Conservation (phyloP, 2,329 filamentous ascomycete species). For the Colletotrichum kahawae region DNA sequence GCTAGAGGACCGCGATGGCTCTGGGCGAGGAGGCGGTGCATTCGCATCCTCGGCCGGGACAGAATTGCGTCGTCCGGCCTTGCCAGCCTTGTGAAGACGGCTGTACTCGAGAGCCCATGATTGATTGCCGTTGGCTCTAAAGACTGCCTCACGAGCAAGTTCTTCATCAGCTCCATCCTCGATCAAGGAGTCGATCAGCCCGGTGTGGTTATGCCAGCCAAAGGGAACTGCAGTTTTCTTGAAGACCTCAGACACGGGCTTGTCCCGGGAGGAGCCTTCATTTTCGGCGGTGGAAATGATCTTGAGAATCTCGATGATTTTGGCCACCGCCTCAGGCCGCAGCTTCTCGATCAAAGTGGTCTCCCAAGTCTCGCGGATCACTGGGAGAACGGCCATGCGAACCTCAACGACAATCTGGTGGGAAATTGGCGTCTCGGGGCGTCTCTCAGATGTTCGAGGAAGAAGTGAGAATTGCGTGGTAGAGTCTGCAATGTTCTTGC, state of each 20-base stretch:
- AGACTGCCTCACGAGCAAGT: constrained; percentile 79
- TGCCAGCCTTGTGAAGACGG: constrained; percentile 61
- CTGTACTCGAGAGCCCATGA: constrained; percentile 76
- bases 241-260: constrained; percentile 42
- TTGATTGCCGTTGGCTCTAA: constrained; percentile 75
- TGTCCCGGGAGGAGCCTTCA: constrained; percentile 57
- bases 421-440: constrained; percentile 48
- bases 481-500: constrained; percentile 83
- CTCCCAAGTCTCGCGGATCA: constrained; percentile 81
- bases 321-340: constrained; percentile 76
- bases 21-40: constrained; percentile 29
- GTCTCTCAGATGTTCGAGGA: constrained; percentile 44
- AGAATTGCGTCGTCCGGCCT: constrained; percentile 67
- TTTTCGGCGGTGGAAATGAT: constrained; percentile 78
- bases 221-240: constrained; percentile 50
- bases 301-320: constrained; percentile 83
- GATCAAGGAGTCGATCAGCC: constrained; percentile 30
- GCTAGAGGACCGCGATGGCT: constrained; percentile 23
- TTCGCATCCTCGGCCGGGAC: constrained; percentile 66
- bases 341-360: constrained; percentile 84
- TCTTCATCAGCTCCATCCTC: constrained; percentile 60
- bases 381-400: constrained; percentile 78
- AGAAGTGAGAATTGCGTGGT: constrained; percentile 57
- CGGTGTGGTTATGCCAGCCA: constrained; percentile 43
- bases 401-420: constrained; percentile 87